Base-by-base conservation (phyloP, 306 rosid genomes). In the Notholithocarpus densiflorus region DNA sequence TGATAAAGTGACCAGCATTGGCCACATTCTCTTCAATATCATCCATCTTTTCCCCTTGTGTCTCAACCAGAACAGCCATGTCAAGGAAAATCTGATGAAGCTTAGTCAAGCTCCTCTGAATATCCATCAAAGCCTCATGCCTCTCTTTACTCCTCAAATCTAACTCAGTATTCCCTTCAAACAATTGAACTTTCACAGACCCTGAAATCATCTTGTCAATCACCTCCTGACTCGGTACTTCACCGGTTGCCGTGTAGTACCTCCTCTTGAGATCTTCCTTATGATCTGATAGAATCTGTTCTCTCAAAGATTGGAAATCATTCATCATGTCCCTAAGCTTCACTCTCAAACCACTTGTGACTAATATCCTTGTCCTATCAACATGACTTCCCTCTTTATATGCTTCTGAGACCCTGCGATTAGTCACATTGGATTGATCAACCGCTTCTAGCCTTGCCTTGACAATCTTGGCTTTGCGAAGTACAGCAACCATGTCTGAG, bases 71-170 rank as follows among this genome's bases (percentile, higher is more conserved):
- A 83, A 95, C 84, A 62, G 97, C 98, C 99, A 95, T 95, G 77
- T 93, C 99, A 76, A 95, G 90, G 80, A 95, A 95, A 59, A 96
- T 96, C 70, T 96, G 98, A 29, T 93, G 97, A 82, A 96, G 96
- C 89, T 90, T 93, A 24, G 87, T 89, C 93, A 96, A 88, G 77
- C 99, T 96, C 77, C 84, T 91, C 82, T 89, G 96, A 8, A 93
- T 87, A 81, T 96, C 94, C 85, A 89, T 80, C 84, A 89, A 93
- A 0, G 94, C 90, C 72, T 91, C 92, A n/a, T 96, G 94, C 81
- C 96, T 82, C 4, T 80, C 87, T 65, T 87, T 90, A 74, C 87
- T 88, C 45, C 85, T 88, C 77, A 85, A 60, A 65, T 92, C 97
- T 71, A 75, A 73, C 65, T 87, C 97, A 0, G 89, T 86, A 81